Evolutionary conservation across 2,329 filamentous ascomycete genomes (phyloP).

Genomic region (Cercospora berteroae): DNA sequence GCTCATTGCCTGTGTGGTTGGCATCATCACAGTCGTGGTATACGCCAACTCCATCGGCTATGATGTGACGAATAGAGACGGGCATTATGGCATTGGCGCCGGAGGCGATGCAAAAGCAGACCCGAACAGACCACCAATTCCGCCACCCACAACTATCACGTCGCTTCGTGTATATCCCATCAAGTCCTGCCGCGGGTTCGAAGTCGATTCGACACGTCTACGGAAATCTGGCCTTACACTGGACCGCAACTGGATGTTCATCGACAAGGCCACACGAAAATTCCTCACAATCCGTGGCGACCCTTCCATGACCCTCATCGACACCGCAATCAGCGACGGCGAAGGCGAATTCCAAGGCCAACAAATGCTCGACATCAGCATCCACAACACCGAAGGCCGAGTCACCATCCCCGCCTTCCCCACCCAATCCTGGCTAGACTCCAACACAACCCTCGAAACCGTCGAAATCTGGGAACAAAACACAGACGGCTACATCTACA

Average conservation of each 20-base stretch:
- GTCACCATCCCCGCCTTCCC: conserved; percentile 59
- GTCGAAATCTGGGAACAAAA: conserved; percentile 60
- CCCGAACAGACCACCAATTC: conserved; percentile 33
- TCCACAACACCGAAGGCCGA: conserved; percentile 42
- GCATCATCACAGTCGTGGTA: conserved; percentile 28
- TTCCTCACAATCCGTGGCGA: conserved; percentile 64
- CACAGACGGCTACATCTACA: conserved; percentile 59
- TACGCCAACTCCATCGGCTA: conserved; percentile 29
- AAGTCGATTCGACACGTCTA: conserved; percentile 52
- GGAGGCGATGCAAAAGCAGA: conserved; percentile 26
- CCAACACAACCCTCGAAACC: conserved; percentile 50
- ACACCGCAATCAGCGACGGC: conserved; percentile 50
- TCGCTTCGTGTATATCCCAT: conserved; percentile 61
- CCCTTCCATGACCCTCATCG: conserved; percentile 62
- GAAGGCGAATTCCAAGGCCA: conserved; percentile 31
- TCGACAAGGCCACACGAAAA: conserved; percentile 50
- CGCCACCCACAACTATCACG: conserved; percentile 44
- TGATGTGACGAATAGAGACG: conserved; percentile 17
- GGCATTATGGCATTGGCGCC: conserved; percentile 26
- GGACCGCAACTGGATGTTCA: conserved; percentile 67
- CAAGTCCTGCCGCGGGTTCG: conserved; percentile 64
- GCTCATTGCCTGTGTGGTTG: conserved; percentile 28
- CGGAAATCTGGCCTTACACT: conserved; percentile 59
- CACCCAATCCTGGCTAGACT: conserved; percentile 51
- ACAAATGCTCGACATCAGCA: conserved; percentile 50